phyloP scores from a whole-genome alignment of 352 stramenopile species.

The Peronospora farinosa region DNA sequence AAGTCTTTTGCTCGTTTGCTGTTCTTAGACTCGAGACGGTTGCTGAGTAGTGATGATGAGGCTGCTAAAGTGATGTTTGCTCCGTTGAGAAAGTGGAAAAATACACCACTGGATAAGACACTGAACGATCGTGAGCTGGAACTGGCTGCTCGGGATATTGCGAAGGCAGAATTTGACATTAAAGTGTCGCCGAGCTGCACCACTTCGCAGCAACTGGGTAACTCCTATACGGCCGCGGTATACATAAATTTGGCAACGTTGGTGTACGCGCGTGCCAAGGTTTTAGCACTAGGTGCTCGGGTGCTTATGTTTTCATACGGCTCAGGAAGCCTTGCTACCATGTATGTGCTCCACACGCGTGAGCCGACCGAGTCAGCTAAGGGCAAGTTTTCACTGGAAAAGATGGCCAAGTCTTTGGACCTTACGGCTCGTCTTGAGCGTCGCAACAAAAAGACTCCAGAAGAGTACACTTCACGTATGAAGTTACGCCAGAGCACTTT shows the following conservation, averaged over 20 bases:
- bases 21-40: slow-evolving; percentile 53
- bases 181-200: slow-evolving; percentile 84
- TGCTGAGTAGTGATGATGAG: slow-evolving; percentile 13
- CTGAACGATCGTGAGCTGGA: slow-evolving; percentile 90
- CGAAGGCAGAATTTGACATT: slow-evolving; percentile 59
- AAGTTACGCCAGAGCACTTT: slow-evolving; percentile 86
- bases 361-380: slow-evolving; percentile 16
- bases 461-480: slow-evolving; percentile 90
- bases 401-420: slow-evolving; percentile 83
- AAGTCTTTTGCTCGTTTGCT: slow-evolving; percentile 91
- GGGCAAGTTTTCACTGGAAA: slow-evolving; percentile 79
- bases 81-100: slow-evolving; percentile 62
- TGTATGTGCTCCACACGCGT: slow-evolving; percentile 69
- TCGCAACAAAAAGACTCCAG: slow-evolving; percentile 78
- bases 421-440: slow-evolving; percentile 72
- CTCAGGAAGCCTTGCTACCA: slow-evolving; percentile 92
- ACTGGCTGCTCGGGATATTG: slow-evolving; percentile 72
- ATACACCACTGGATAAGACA: slow-evolving; percentile 85
- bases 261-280: slow-evolving; percentile 49
- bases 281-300: slow-evolving; percentile 56
- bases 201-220: slow-evolving; percentile 88
- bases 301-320: slow-evolving; percentile 96
- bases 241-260: slow-evolving; percentile 95
- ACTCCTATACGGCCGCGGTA: slow-evolving; percentile 96
- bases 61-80: slow-evolving; percentile 24